Percentiles rank a stretch among this genome's conserved stretches.
These are phyloP conservation scores for Metschnikowia drakensbergensis DNA, from an alignment of 805 yeast species.

Conservation along the genomic window DNA sequence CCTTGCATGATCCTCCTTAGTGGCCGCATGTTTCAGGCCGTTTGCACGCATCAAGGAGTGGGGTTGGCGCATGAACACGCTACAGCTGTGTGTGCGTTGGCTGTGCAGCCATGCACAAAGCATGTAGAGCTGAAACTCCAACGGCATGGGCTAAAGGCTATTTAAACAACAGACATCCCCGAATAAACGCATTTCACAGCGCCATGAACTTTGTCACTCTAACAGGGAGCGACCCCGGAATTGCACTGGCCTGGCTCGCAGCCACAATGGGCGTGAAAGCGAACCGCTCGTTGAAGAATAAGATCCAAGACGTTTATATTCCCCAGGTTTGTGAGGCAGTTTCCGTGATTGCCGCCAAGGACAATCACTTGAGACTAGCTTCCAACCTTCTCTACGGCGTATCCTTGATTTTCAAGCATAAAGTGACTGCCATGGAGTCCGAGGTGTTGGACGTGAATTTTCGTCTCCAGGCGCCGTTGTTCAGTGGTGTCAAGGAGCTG, in stretches of 20 bases:
- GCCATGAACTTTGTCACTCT: background rate
- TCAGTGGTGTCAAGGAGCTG: background rate
- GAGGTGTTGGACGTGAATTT: slow-evolving; percentile 20
- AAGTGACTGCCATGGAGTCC: slow-evolving; percentile 43
- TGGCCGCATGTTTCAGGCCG: background rate
- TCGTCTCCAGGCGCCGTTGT: slow-evolving; percentile 2
- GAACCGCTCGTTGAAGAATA: slow-evolving; percentile 27
- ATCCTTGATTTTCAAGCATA: slow-evolving; percentile 45
- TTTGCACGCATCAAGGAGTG: too few species aligned
- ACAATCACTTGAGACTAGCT: slow-evolving; percentile 28
- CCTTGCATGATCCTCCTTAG: background rate
- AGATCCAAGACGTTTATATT: slow-evolving; percentile 36
- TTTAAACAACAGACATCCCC: background rate
- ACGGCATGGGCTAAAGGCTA: background rate
- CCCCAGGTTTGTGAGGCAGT: slow-evolving; percentile 38
- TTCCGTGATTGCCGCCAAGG: slow-evolving; percentile 13
- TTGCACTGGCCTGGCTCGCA: slow-evolving; percentile 33
- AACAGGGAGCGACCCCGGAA: slow-evolving; percentile 9
- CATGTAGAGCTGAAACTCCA: background rate
- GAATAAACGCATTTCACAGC: too few species aligned
- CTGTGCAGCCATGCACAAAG: background rate
- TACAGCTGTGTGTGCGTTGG: background rate
- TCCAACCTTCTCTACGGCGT: slow-evolving; percentile 49
- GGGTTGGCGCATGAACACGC: too few species aligned
- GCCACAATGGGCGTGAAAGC: slow-evolving; percentile 40